Base-by-base conservation (phyloP, 2,329 filamentous ascomycete species). In the Hypoxylon sp. region DNA sequence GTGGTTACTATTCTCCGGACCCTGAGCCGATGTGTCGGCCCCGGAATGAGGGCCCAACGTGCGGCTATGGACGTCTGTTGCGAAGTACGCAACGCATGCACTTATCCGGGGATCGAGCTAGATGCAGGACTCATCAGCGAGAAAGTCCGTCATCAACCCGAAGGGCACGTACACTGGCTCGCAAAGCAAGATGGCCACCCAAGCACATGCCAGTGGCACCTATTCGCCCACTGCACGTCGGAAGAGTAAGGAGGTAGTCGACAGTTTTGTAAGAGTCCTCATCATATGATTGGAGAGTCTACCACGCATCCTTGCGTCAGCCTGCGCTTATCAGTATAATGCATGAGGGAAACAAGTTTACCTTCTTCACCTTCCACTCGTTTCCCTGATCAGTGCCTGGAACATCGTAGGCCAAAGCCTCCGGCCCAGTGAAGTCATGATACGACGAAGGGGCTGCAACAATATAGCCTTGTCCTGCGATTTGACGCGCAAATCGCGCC, bases 391-490 rank as follows among this genome's bases (percentile, higher is more conserved):
- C 93, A 0, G 95, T 98, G 57, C 96, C 94, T 1, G 92, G 91
- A 0, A 86, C 93, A 77, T 98, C 93, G 79, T 98, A 98, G 53
- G 92, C 88, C 43, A 98, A 84, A 10, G 94, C 84, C 75, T 95
- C 93, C 0, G 94, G 93, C 3, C 92, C 92, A 1, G 90, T 93
- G 81, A 98, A 98, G 80, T 98, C 94, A 78, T 98, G 94, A 81
- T 97, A 98, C 32, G 91, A 94, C 36, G 92, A 96, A 0, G 94
- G 93, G 0, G 94, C 94, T 9, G 92, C 94, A 72, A 95, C 94
- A 73, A 98, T 97, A 83, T 97, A 98, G 75, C 94, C 95, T 72
- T 97, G 93, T 2, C 93, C 92, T 41, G 93, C 93, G 74, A 98
- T 97, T 79, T 97, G 94, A 66, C 94, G 90, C 56, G 93, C 93